phyloP scores from a whole-genome alignment of 106 monocot genomes.

The Triglochin maritima region DNA sequence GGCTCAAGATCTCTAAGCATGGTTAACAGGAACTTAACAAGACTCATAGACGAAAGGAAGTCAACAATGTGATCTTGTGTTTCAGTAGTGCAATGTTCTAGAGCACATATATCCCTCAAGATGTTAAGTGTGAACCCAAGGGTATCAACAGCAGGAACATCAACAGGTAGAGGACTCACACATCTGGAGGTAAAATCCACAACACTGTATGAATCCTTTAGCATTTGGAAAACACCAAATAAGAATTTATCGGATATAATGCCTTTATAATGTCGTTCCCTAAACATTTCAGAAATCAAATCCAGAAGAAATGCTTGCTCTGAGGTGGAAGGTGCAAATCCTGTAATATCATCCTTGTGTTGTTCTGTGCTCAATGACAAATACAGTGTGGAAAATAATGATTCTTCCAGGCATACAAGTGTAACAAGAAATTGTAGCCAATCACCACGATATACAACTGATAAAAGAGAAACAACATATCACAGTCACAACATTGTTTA shows the following conservation, averaged over 20 bases:
- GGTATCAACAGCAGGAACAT: conserved; percentile 37
- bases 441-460: conserved; percentile 61
- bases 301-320: conserved; percentile 60
- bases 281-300: conserved; percentile 49
- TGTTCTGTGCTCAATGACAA: conserved; percentile 13
- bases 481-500: background rate
- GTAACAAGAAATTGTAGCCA: conserved; percentile 67
- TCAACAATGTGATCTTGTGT: conserved; percentile 9
- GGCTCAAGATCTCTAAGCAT: conserved; percentile 63
- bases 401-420: conserved; percentile 61
- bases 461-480: background rate
- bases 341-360: background rate
- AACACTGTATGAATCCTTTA: conserved; percentile 30
- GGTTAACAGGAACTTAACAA: conserved; percentile 37
- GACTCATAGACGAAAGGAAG: conserved; percentile 32
- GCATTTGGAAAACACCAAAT: conserved; percentile 22
- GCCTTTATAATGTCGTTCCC: conserved; percentile 32
- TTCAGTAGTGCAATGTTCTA: conserved; percentile 13
- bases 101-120: conserved; percentile 65
- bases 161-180: conserved; percentile 48
- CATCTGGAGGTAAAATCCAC: conserved; percentile 40
- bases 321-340: conserved; percentile 14
- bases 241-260: conserved; percentile 34
- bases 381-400: conserved; percentile 35
- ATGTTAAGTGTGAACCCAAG: conserved; percentile 67